These are phyloP conservation scores for Aspergillus bridgeri DNA, from an alignment of 495 filamentous ascomycete genomes.

Conservation along the genomic window DNA sequence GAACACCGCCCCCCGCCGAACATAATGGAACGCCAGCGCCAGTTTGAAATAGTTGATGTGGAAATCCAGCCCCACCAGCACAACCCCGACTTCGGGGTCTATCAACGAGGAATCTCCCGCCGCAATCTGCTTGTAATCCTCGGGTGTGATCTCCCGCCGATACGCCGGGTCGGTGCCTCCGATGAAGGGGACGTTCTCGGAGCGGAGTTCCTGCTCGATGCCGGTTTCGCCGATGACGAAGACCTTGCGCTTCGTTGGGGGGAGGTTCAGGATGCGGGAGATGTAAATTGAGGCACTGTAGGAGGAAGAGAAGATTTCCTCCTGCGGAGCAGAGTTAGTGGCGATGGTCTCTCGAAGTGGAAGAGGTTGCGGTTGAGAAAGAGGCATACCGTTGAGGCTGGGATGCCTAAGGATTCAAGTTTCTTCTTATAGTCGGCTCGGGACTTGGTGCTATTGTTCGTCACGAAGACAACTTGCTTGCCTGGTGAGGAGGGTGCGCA, in stretches of 20 bases:
- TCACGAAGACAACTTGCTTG: constrained; percentile 94
- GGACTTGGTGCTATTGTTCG: constrained; percentile 98
- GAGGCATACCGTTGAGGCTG: constrained; percentile 53
- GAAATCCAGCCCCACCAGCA: constrained; percentile 86
- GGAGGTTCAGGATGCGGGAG: constrained; percentile 80
- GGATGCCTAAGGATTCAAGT: constrained; percentile 77
- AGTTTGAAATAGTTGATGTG: constrained; percentile 94
- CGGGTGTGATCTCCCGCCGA: constrained; percentile 69
- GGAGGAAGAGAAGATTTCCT: constrained; percentile 94
- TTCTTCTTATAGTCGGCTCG: constrained; percentile 90
- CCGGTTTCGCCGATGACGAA: constrained; percentile 89
- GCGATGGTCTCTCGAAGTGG: no score
- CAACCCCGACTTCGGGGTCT: constrained; percentile 83
- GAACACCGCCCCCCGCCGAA: constrained; percentile 78
- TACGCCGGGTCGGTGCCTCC: constrained; percentile 84
- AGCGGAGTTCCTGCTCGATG: constrained; percentile 81
- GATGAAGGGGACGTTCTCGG: constrained; percentile 74
- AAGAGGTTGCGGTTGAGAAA: not conserved
- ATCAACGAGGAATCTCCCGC: constrained; percentile 62
- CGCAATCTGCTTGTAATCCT: constrained; percentile 74
- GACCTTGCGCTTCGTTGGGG: constrained; percentile 78
- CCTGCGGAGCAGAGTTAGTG: constrained; percentile 34
- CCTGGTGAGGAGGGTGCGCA: constrained; percentile 42
- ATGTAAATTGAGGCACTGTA: constrained; percentile 97
- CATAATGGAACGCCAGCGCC: constrained; percentile 77